Evolutionary conservation across 2,329 filamentous ascomycete genomes (phyloP).

Genomic region (Pseudogymnoascus sp.): DNA sequence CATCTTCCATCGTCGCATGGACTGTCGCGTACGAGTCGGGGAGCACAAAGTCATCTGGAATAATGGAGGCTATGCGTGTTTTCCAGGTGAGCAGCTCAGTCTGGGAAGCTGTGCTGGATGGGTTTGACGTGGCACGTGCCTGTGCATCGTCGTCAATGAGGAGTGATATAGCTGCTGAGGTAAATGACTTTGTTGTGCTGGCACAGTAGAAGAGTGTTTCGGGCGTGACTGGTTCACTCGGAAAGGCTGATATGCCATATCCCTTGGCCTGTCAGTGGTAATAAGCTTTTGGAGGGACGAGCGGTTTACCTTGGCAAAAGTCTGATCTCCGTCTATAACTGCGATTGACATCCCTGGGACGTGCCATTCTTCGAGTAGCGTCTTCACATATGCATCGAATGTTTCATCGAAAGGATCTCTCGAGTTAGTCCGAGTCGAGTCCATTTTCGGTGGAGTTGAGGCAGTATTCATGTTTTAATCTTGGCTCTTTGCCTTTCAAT

Average conservation of each 20-base stretch:
- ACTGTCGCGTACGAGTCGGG: constrained; percentile 37
- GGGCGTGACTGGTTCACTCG: constrained; percentile 32
- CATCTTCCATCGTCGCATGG: constrained; percentile 46
- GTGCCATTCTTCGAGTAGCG: constrained; percentile 34
- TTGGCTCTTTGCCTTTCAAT: background rate
- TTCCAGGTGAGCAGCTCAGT: constrained; percentile 29
- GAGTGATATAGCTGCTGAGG: constrained; percentile 40
- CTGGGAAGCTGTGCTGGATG: background rate
- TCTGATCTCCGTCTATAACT: constrained; percentile 38
- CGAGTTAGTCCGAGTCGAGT: background rate
- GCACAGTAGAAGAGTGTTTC: constrained; percentile 47
- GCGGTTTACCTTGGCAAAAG: constrained; percentile 32
- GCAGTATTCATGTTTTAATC: background rate
- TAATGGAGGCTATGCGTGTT: constrained; percentile 38
- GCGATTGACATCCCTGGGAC: constrained; percentile 42
- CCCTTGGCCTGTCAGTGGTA: constrained; percentile 25
- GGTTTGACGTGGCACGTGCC: constrained; percentile 28
- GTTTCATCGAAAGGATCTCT: constrained; percentile 16
- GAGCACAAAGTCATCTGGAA: constrained; percentile 46
- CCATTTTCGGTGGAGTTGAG: background rate
- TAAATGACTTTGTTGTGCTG: constrained; percentile 49
- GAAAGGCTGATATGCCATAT: constrained; percentile 31
- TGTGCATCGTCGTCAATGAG: constrained; percentile 38
- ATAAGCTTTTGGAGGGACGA: background rate
- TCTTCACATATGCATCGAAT: constrained; percentile 21